Percentiles rank a stretch among this genome's conserved stretches.
These are phyloP conservation scores for Suhomyces kilbournensis DNA, from an alignment of 805 yeast species.

Conservation along the genomic window DNA sequence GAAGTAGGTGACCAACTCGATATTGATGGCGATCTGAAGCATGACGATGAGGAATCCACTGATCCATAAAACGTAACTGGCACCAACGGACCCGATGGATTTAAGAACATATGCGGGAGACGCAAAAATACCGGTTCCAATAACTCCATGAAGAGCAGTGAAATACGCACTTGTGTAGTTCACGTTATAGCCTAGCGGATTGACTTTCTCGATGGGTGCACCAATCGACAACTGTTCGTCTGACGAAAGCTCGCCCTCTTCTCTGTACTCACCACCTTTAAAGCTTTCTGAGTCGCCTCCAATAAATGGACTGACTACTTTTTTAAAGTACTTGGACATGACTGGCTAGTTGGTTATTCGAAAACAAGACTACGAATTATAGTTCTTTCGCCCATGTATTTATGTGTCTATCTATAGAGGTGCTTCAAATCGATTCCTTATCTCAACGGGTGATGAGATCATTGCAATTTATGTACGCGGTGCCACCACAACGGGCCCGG, in stretches of 20 bases:
- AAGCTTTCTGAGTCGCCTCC: not conserved
- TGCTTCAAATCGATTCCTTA: not conserved
- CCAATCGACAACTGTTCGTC: conserved; percentile 24
- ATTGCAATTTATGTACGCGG: not conserved
- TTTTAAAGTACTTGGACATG: not conserved
- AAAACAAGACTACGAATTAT: not conserved
- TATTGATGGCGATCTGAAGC: conserved; percentile 34
- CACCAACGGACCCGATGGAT: conserved; percentile 44
- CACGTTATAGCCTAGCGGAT: conserved; percentile 40
- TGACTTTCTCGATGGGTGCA: conserved; percentile 40
- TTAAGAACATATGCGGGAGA: conserved; percentile 60
- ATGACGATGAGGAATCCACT: conserved; percentile 39
- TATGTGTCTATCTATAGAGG: not conserved
- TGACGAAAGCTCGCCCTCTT: conserved; percentile 3
- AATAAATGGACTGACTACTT: not conserved
- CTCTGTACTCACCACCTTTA: conserved; percentile 1
- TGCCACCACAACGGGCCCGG: not conserved
- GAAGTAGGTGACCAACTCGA: conserved; percentile 42
- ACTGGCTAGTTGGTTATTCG: not conserved
- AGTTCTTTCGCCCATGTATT: not conserved
- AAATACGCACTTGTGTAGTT: conserved; percentile 50
- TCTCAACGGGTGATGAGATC: not conserved
- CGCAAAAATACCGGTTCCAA: conserved; percentile 76
- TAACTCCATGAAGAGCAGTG: conserved; percentile 62
- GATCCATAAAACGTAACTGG: conserved; percentile 43